Conservation (phyloP, 768 basidiomycete species). For the Termitomyces sp. region DNA sequence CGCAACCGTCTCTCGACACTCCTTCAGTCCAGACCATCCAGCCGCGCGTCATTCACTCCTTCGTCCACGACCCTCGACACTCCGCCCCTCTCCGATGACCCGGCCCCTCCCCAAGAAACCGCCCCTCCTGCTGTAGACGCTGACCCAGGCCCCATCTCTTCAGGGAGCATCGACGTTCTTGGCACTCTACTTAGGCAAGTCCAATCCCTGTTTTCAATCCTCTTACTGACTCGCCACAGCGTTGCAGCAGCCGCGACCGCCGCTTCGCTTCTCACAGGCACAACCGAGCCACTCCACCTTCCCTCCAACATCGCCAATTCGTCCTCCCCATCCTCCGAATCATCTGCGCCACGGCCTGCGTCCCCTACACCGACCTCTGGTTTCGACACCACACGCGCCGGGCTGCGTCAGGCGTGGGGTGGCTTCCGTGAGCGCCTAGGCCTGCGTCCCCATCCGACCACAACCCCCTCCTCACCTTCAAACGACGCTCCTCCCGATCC, state of each 20-base stretch:
- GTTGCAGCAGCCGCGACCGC: constrained; percentile 93
- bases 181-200: constrained; percentile 77
- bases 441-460: constrained; percentile 27
- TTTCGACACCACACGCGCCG: constrained; percentile 27
- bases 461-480: constrained; percentile 6
- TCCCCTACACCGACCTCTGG: constrained; percentile 45
- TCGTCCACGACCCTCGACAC: constrained; percentile 9
- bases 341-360: constrained; percentile 14
- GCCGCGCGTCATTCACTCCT: constrained; percentile 13
- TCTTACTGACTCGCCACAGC: constrained; percentile 27
- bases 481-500: constrained; percentile 31
- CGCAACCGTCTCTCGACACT: constrained; percentile 28
- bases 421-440: constrained; percentile 66
- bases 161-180: constrained; percentile 75
- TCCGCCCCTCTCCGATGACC: constrained; percentile 3
- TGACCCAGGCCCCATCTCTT: constrained; percentile 41
- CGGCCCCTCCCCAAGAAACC: background rate
- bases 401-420: constrained; percentile 65
- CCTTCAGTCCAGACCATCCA: constrained; percentile 29
- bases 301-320: constrained; percentile 17
- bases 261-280: constrained; percentile 74
- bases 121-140: background rate
- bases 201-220: background rate
- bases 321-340: background rate
- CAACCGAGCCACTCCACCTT: constrained; percentile 58